Base-by-base conservation (phyloP, 2,329 filamentous ascomycete genomes). In the Ceratocystis harringtonii region DNA sequence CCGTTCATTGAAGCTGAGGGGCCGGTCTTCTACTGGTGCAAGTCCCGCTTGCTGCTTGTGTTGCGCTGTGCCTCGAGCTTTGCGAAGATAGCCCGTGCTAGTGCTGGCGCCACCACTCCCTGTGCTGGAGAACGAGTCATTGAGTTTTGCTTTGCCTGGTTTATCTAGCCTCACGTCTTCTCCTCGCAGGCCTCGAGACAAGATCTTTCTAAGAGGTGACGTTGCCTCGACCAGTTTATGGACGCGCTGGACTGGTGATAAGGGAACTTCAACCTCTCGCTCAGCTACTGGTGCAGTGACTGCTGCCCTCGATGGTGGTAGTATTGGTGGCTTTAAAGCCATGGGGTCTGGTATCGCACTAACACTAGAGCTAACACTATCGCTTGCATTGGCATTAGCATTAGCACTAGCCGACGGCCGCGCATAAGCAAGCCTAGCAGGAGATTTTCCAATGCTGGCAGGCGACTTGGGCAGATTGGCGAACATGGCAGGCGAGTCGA, bases 1-100 rank as follows among this genome's bases (percentile, higher is more conserved):
- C 60, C 92, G 81, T 74, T 97, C 91, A 72, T 89, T 96, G 75
- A 97, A 99, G 65, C 84, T 83, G 66, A 78, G 71, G 3, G 80
- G 78, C 22, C 78, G 76, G 32, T 64, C 64, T 50, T 66, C 66
- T 15, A 61, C n/a, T 1, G 64, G 36, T 6, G 57, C 32, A 17
- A 65, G 44, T 10, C 5, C 62, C 17, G 43, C 30, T 48, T 25
- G 32, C 8, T 30, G 12, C 48, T 62, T 67, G 12, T 61, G 57
- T 50, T 65, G 62, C 17, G 57, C 63, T 2, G 63, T 19, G 55
- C 17, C 17, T 36, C 63, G 55, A 10, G 66, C 66, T 19, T 64
- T 68, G 15, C 66, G 58, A 4, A 67, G 63, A 52, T 67, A 67
- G 12, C 61, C 36, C 22, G 32, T 64, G 30, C 32, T 58, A 1